phyloP scores from a whole-genome alignment of 2,329 filamentous ascomycete genomes.

The Rhinocladiella similis region DNA sequence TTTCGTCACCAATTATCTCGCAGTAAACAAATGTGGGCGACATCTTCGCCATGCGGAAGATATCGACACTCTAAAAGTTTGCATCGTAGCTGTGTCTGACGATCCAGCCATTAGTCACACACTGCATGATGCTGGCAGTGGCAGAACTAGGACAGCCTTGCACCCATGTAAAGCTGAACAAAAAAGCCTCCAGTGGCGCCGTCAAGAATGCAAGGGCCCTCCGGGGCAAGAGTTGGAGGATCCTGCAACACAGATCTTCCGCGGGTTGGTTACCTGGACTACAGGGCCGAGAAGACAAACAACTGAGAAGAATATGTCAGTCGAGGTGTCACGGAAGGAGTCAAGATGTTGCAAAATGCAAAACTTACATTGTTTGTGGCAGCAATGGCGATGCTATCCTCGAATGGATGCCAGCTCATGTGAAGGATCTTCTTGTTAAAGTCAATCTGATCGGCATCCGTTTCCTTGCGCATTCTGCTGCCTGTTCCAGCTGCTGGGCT shows the following conservation, averaged over 20 bases:
- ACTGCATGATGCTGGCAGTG: too few species aligned
- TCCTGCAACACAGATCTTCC: constrained; percentile 1
- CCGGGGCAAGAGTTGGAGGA: constrained; percentile 6
- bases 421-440: constrained; percentile 99
- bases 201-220: background rate
- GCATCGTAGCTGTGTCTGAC: too few species aligned
- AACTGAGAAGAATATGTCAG: constrained; percentile 49
- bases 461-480: constrained; percentile 97
- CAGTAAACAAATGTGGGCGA: too few species aligned
- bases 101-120: too few species aligned
- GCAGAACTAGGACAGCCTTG: too few species aligned
- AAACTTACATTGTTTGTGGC: constrained; percentile 95
- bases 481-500: constrained; percentile 79
- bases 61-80: too few species aligned
- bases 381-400: constrained; percentile 98
- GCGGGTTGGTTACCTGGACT: constrained; percentile 4
- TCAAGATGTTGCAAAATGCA: background rate
- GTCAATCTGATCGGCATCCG: constrained; percentile 97
- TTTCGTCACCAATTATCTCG: too few species aligned
- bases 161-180: too few species aligned
- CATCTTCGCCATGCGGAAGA: too few species aligned
- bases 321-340: too few species aligned
- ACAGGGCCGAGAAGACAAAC: constrained; percentile 78
- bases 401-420: constrained; percentile 99
- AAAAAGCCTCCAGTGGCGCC: too few species aligned